A percentile compares a stretch with the other conserved stretches of the same genome.
Conservation (phyloP, 257 asterid species). For the Agastache rugosa region DNA sequence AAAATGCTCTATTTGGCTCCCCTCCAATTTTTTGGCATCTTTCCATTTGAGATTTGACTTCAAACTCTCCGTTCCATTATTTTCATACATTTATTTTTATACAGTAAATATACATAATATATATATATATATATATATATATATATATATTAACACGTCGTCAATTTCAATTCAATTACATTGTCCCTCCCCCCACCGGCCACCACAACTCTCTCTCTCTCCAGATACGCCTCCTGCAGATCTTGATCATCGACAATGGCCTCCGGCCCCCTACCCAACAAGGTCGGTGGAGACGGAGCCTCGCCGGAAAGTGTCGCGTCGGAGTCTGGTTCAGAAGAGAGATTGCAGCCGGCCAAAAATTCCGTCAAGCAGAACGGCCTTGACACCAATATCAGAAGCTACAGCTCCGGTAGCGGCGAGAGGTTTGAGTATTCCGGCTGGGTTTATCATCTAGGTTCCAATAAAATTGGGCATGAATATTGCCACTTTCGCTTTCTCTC, state of each 20-base stretch:
- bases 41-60: constrained; percentile 21
- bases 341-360: constrained; percentile 11
- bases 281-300: constrained; percentile 45
- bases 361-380: constrained; percentile 27
- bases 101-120: too few relatives aligned
- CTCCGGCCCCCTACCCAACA: constrained; percentile 39
- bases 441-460: constrained; percentile 81
- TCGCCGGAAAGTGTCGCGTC: constrained; percentile 59
- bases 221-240: constrained; percentile 27
- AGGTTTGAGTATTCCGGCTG: constrained; percentile 73
- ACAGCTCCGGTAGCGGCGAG: constrained; percentile 35
- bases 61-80: background rate
- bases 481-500: constrained; percentile 71
- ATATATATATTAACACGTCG: background rate
- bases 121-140: too few relatives aligned
- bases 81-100: background rate
- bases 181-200: background rate
- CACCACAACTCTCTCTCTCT: background rate
- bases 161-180: constrained; percentile 26
- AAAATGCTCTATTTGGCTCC: constrained; percentile 6
- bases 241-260: constrained; percentile 45
- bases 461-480: constrained; percentile 76
- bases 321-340: constrained; percentile 60
- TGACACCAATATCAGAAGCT: constrained; percentile 38
- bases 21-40: background rate